Conservation (phyloP, 768 basidiomycete genomes). For the Amanita pseudoporphyria region DNA sequence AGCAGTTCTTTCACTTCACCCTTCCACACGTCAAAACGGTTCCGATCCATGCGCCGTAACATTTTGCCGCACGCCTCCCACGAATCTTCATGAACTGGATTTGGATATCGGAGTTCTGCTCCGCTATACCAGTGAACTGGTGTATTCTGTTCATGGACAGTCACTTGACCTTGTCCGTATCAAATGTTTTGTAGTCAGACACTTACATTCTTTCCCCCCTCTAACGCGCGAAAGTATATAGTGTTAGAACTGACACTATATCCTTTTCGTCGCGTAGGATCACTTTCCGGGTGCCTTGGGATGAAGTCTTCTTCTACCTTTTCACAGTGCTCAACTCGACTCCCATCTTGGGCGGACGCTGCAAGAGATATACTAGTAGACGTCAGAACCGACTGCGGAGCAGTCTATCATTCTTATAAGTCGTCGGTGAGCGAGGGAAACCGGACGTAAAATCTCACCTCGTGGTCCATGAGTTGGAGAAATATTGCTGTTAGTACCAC, state of each 20-base stretch:
- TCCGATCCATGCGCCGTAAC: neutral
- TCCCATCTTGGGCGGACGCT: neutral
- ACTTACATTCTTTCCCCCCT: neutral
- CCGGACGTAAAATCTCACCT: too few relatives aligned
- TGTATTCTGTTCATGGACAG: neutral
- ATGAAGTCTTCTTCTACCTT: neutral
- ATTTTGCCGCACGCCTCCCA: neutral
- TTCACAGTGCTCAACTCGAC: neutral
- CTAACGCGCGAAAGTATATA: neutral
- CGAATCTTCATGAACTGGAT: neutral
- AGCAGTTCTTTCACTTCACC: constrained; percentile 14
- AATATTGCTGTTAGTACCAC: too few relatives aligned
- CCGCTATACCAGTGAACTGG: neutral
- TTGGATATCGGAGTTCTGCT: neutral
- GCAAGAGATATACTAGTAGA: too few relatives aligned
- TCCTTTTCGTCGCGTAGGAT: neutral
- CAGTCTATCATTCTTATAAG: too few relatives aligned
- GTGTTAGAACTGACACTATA: neutral
- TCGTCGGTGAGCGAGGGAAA: too few relatives aligned
- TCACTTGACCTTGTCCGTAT: neutral
- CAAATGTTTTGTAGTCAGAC: neutral
- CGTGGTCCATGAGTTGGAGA: too few relatives aligned
- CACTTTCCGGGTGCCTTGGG: neutral
- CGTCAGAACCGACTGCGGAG: too few relatives aligned
- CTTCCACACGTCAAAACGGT: constrained; percentile 10